phyloP scores from a whole-genome alignment of 164 flowering plant genomes.

The Kingdonia uniflora region DNA sequence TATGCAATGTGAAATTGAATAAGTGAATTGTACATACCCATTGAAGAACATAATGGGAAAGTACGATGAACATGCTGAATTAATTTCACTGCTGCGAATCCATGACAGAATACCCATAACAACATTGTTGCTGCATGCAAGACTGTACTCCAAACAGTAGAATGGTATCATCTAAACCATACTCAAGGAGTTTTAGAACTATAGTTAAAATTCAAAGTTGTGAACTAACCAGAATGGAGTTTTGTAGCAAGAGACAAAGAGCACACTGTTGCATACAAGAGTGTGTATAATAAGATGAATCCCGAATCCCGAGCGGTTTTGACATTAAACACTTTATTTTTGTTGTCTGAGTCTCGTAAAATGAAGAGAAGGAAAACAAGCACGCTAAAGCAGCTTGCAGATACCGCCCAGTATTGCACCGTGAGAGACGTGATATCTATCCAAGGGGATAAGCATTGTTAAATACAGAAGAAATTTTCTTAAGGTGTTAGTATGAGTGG shows the following conservation, averaged over 20 bases:
- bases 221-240: conserved; percentile 37
- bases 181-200: not conserved
- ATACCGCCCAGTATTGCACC: conserved; percentile 71
- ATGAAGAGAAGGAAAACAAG: conserved; percentile 39
- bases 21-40: too few species aligned
- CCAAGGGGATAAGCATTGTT: not conserved
- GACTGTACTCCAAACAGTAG: conserved; percentile 29
- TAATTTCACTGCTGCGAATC: conserved; percentile 50
- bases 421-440: conserved; percentile 58
- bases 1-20: too few species aligned
- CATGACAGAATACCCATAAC: conserved; percentile 62
- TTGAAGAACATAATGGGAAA: conserved; percentile 85
- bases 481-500: not conserved
- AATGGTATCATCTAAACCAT: conserved; percentile 1
- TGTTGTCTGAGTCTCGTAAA: conserved; percentile 10
- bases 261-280: conserved; percentile 26
- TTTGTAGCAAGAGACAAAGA: conserved; percentile 35
- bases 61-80: conserved; percentile 56
- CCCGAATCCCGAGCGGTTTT: conserved; percentile 15
- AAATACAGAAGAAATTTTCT: not conserved
- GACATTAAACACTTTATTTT: not conserved
- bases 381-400: conserved; percentile 49
- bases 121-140: conserved; percentile 25
- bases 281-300: conserved; percentile 19
- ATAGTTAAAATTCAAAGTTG: not conserved